phyloP scores from a whole-genome alignment of 352 stramenopile species.

The Pelagophyceae sp. region DNA sequence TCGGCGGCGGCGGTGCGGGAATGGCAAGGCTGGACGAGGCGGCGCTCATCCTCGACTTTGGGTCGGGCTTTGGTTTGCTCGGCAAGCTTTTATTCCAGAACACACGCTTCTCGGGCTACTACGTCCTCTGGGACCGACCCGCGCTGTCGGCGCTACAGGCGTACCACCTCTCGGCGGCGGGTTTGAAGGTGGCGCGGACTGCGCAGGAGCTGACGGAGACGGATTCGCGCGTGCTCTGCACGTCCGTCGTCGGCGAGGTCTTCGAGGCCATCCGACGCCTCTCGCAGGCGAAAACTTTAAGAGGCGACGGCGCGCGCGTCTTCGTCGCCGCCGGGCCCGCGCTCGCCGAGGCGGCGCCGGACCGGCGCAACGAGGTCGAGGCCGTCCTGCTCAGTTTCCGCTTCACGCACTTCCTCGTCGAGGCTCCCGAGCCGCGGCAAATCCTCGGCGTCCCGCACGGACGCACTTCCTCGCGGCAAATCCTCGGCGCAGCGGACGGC shows the following conservation, averaged over 20 bases:
- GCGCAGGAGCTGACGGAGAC: not conserved
- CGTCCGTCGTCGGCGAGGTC: not conserved
- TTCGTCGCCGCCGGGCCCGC: not conserved
- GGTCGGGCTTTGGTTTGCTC: not conserved
- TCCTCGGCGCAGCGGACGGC: not conserved
- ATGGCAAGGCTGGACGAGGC: not conserved
- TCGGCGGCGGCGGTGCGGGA: not conserved
- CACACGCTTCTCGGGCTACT: not conserved
- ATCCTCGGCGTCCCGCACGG: not conserved
- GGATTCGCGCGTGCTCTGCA: not conserved
- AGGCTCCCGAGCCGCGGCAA: not conserved
- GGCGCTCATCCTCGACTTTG: not conserved
- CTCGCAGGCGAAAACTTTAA: not conserved
- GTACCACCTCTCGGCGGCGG: not conserved
- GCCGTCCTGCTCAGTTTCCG: not conserved
- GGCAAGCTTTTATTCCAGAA: not conserved
- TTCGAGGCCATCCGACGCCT: not conserved
- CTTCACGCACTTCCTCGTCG: not conserved
- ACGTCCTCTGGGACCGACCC: not conserved
- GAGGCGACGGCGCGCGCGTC: not conserved
- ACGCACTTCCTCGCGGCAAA: not conserved
- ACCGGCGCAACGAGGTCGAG: not conserved
- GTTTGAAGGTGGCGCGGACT: not conserved
- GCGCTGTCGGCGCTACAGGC: not conserved
- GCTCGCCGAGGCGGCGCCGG: not conserved